phyloP scores from a whole-genome alignment of 805 yeast species.

The Ogataea methylovora region DNA sequence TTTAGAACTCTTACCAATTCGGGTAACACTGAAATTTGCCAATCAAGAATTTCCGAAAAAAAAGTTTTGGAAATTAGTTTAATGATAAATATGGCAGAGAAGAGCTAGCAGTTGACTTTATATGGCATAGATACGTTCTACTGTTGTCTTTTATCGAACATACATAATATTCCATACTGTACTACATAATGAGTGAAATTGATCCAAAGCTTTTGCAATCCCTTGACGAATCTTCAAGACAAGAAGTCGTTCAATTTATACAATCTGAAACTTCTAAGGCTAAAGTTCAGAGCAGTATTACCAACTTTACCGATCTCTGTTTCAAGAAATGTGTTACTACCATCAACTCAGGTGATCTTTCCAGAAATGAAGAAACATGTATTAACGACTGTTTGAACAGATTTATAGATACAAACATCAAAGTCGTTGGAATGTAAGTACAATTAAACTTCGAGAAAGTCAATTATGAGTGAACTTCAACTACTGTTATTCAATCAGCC shows the following conservation, averaged over 20 bases:
- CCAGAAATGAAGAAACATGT: constrained; percentile 60
- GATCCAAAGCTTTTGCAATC: constrained; percentile 19
- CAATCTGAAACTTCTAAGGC: constrained; percentile 82
- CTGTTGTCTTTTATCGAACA: too few relatives aligned
- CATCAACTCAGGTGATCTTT: constrained; percentile 41
- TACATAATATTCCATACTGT: too few relatives aligned
- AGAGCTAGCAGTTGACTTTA: too few relatives aligned
- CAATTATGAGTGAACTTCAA: too few relatives aligned
- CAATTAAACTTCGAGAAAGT: too few relatives aligned
- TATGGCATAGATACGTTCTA: too few relatives aligned
- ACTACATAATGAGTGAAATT: constrained; percentile 15
- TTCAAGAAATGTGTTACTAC: constrained; percentile 73
- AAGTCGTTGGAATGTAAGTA: constrained; percentile 55
- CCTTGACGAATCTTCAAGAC: constrained; percentile 62
- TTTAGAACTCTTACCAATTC: too few relatives aligned
- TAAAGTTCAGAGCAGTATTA: constrained; percentile 81
- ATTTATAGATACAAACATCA: constrained; percentile 80
- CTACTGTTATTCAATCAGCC: too few relatives aligned
- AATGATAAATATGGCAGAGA: too few relatives aligned
- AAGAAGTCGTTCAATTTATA: constrained; percentile 67
- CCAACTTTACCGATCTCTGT: constrained; percentile 83
- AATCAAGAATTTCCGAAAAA: too few relatives aligned
- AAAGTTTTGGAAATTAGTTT: too few relatives aligned
- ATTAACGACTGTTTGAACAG: constrained; percentile 76
- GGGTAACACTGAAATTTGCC: too few relatives aligned